A percentile compares a stretch with the other conserved stretches of the same genome.
Evolutionary conservation across 2,329 filamentous ascomycete genomes (phyloP).

Genomic region (Pseudogymnoascus sp.): DNA sequence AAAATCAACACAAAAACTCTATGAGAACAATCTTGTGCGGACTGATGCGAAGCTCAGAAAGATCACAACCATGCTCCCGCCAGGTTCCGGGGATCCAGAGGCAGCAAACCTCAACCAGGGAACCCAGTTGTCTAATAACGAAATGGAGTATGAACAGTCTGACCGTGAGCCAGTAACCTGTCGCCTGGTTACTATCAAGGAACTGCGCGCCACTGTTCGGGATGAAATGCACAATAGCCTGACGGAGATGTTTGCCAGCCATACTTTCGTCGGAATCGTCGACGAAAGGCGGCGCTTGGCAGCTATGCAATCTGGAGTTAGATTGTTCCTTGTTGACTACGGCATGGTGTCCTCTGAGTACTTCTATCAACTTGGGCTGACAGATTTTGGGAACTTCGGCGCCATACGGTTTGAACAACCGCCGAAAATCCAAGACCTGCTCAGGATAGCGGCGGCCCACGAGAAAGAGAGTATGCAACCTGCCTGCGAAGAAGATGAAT

Average conservation of each 20-base stretch:
- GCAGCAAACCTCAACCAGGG: constrained; percentile 23
- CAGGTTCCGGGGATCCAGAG: constrained; percentile 30
- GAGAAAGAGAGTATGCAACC: constrained; percentile 48
- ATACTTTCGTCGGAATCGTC: constrained; percentile 90
- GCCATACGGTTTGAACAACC: constrained; percentile 71
- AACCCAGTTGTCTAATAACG: constrained; percentile 34
- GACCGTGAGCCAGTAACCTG: constrained; percentile 64
- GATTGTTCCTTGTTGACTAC: constrained; percentile 88
- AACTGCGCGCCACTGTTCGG: constrained; percentile 73
- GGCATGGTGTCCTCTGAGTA: constrained; percentile 80
- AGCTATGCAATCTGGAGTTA: constrained; percentile 89
- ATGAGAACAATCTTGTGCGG: constrained; percentile 82
- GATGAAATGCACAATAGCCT: constrained; percentile 76
- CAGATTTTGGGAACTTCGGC: constrained; percentile 94
- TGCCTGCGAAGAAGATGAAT: constrained; percentile 37
- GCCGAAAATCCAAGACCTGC: constrained; percentile 61
- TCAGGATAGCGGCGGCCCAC: constrained; percentile 64
- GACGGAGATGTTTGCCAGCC: constrained; percentile 77
- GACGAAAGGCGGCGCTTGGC: constrained; percentile 79
- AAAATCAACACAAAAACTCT: constrained; percentile 45
- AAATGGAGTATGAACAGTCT: constrained; percentile 62
- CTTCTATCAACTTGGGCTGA: constrained; percentile 91
- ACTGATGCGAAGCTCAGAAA: constrained; percentile 86
- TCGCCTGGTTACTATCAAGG: constrained; percentile 75
- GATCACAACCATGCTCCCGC: constrained; percentile 91